phyloP scores from a whole-genome alignment of 2,329 filamentous ascomycete species.

The Bipolaris bicolor region DNA sequence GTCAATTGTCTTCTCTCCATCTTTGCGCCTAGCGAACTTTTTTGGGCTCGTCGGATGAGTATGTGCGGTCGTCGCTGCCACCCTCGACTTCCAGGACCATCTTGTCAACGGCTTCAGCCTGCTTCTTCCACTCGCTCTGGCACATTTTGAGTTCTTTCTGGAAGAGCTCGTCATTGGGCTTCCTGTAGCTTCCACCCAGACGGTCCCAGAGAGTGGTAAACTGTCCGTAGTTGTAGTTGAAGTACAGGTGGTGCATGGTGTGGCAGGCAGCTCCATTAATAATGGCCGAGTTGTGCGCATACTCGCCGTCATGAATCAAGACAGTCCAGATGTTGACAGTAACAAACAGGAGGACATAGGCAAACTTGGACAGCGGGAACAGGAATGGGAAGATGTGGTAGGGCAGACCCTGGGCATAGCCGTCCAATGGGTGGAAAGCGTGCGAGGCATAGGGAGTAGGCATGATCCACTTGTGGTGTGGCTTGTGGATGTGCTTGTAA shows the following conservation, averaged over 20 bases:
- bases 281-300: slow-evolving; percentile 85
- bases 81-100: slow-evolving; percentile 77
- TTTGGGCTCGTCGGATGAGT: slow-evolving; percentile 47
- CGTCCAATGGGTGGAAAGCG: slow-evolving; percentile 93
- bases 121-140: slow-evolving; percentile 77
- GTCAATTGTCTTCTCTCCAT: neutral
- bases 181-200: slow-evolving; percentile 82
- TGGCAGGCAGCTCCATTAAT: slow-evolving; percentile 96
- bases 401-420: slow-evolving; percentile 84
- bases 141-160: slow-evolving; percentile 85
- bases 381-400: slow-evolving; percentile 94
- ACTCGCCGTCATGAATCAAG: slow-evolving; percentile 95
- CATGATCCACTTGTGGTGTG: slow-evolving; percentile 99
- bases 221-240: slow-evolving; percentile 82
- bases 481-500: slow-evolving; percentile 93
- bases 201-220: slow-evolving; percentile 94
- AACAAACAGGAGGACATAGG: slow-evolving; percentile 82
- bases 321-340: slow-evolving; percentile 98
- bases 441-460: slow-evolving; percentile 91
- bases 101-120: slow-evolving; percentile 75
- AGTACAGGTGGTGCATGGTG: slow-evolving; percentile 82
- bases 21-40: slow-evolving; percentile 36
- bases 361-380: slow-evolving; percentile 90
- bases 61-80: slow-evolving; percentile 54
- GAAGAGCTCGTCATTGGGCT: slow-evolving; percentile 86